Conservation (phyloP, 805 yeast genomes). For the Alloascoidea africana region DNA sequence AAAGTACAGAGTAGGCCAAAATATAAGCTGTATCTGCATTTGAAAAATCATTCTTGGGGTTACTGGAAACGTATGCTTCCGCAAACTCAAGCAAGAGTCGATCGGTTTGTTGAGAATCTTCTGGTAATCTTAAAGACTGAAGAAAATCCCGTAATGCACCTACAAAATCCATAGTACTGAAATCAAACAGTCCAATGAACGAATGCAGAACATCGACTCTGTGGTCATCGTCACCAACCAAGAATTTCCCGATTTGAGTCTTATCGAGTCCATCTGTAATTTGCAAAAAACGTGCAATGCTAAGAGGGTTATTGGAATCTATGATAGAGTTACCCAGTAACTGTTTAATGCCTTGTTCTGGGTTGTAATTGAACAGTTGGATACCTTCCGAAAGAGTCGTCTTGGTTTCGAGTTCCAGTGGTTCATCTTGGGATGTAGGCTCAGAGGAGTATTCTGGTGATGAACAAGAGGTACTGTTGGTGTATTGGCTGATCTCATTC, state of each 20-base stretch:
- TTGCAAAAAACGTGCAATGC: slow-evolving; percentile 62
- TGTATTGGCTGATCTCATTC: neutral
- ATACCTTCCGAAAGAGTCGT: slow-evolving; percentile 72
- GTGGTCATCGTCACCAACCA: slow-evolving; percentile 77
- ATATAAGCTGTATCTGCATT: slow-evolving; percentile 92
- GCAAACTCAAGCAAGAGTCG: slow-evolving; percentile 95
- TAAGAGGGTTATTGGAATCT: slow-evolving; percentile 38
- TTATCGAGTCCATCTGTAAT: slow-evolving; percentile 64
- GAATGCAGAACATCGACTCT: slow-evolving; percentile 82
- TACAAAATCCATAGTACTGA: slow-evolving; percentile 51
- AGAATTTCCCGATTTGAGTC: slow-evolving; percentile 73
- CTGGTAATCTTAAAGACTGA: slow-evolving; percentile 88
- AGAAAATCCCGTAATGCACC: slow-evolving; percentile 75
- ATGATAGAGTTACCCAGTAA: slow-evolving; percentile 54
- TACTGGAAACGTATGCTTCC: slow-evolving; percentile 76
- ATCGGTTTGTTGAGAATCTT: slow-evolving; percentile 96
- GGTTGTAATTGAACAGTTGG: slow-evolving; percentile 68
- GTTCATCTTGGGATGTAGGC: slow-evolving; percentile 34
- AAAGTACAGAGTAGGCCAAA: slow-evolving; percentile 77
- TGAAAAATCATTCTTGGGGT: slow-evolving; percentile 48
- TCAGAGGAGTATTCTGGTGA: slow-evolving; percentile 1
- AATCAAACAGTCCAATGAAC: slow-evolving; percentile 81
- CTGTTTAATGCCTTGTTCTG: slow-evolving; percentile 59
- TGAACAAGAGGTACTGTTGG: slow-evolving; percentile 1
- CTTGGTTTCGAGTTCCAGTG: slow-evolving; percentile 69